Percentiles rank a stretch among this genome's conserved stretches.
Evolutionary conservation across 768 basidiomycete genomes (phyloP).

Genomic region (Lactarius psammicola): DNA sequence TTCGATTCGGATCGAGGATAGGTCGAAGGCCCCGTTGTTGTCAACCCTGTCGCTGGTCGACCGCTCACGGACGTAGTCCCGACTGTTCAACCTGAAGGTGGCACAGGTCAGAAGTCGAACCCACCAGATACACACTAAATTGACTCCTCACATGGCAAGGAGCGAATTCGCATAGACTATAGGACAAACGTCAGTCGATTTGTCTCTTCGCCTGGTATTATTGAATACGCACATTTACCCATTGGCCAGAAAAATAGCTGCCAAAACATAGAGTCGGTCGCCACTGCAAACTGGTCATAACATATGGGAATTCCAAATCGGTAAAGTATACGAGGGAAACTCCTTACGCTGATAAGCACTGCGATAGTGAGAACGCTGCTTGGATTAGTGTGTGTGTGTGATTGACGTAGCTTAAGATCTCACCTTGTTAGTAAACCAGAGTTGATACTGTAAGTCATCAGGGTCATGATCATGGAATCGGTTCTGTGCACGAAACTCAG

Average conservation of each 20-base stretch:
- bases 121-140: not conserved
- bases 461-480: slow-evolving; percentile 31
- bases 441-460: slow-evolving; percentile 34
- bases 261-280: slow-evolving; percentile 50
- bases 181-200: slow-evolving; percentile 4
- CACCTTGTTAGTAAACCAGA: slow-evolving; percentile 33
- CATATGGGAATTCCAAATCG: not conserved
- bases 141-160: slow-evolving; percentile 45
- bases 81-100: slow-evolving; percentile 18
- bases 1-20: not conserved
- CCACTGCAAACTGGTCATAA: slow-evolving; percentile 29
- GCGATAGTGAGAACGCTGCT: slow-evolving; percentile 29
- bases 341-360: slow-evolving; percentile 27
- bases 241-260: slow-evolving; percentile 52
- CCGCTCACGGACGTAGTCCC: slow-evolving; percentile 5
- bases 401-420: not conserved
- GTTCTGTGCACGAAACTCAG: slow-evolving; percentile 28
- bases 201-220: not conserved
- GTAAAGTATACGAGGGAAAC: not conserved
- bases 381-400: not conserved
- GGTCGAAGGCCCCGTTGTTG: not conserved
- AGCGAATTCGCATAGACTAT: slow-evolving; percentile 53
- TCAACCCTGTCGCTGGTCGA: not conserved
- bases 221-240: slow-evolving; percentile 46
- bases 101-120: not conserved